Evolutionary conservation across 805 yeast species (phyloP), one percentile per base, ranked within the genome.

Genomic region (Lipomyces starkeyi): DNA sequence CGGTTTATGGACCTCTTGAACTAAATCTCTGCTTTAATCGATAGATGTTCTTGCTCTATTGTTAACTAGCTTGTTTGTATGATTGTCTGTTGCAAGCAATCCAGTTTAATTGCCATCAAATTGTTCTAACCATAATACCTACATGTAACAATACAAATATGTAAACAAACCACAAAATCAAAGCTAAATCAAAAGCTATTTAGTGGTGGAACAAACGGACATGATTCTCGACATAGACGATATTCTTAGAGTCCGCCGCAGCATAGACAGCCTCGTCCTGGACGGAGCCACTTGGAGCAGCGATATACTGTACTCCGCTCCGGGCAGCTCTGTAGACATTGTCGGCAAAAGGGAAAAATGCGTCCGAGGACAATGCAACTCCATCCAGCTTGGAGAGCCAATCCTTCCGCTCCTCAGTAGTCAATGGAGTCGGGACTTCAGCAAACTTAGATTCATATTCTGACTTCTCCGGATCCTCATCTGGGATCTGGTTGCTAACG

Each of bases 301-400:
- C 96, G 78, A 95, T 85, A 83, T 84, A 95, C 81, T 91, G 92
- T 75, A 93, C 99, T 80, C 99, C 99, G 22, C 97, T 90, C 84
- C 91, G 88, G 62, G 88, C 97, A 73, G 98, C 98, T 81, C 99
- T 88, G 87, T 94, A 93, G 74, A 95, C 97, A 78, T 95, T 95
- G 81, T 95, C 99, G 73, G 98, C 95, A 95, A 95, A 95, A 82
- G 99, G 99, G 97, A 95, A 95, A 88, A 95, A 95, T 35, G 99
- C 99, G 79, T 95, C 99, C 2, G 98, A 93, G 20, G 97, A 90
- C 75, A 93, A 84, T 13, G 98, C 93, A 66, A 95, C 99, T 75
- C 91, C 88, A 68, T 83, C 86, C 80, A 93, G 85, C 83, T 93
- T 87, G 70, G 82, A 75, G 73, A 90, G 81, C 98, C 98, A 95